phyloP scores from a whole-genome alignment of 768 basidiomycete genomes.

The Mycena vulgaris region DNA sequence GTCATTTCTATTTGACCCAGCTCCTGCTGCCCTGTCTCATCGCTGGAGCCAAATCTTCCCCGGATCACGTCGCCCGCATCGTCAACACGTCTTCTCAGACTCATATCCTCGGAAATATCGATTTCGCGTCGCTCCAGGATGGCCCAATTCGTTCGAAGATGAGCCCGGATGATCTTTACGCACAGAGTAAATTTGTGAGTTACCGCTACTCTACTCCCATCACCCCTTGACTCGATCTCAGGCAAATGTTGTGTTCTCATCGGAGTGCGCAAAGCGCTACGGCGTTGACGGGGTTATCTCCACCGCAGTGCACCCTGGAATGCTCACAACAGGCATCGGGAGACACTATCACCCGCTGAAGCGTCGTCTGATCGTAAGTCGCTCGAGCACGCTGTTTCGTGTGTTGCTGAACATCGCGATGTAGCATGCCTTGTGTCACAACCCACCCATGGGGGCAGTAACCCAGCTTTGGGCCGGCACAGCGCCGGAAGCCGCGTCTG shows the following conservation, averaged over 20 bases:
- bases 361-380: slow-evolving; percentile 4
- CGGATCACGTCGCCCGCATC: slow-evolving; percentile 4
- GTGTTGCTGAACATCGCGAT: background rate
- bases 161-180: slow-evolving; percentile 23
- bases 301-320: slow-evolving; percentile 15
- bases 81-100: slow-evolving; percentile 15
- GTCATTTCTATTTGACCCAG: slow-evolving; percentile 7
- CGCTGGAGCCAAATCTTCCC: background rate
- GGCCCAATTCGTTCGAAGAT: slow-evolving; percentile 9
- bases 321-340: slow-evolving; percentile 14
- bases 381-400: background rate
- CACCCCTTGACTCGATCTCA: background rate
- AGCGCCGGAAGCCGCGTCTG: background rate
- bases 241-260: slow-evolving; percentile 10
- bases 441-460: background rate
- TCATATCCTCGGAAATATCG: background rate
- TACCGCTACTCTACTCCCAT: no score
- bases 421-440: slow-evolving; percentile 15
- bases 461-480: slow-evolving; percentile 22
- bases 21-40: slow-evolving; percentile 2
- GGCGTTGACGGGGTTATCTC: slow-evolving; percentile 11
- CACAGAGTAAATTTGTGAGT: slow-evolving; percentile 17
- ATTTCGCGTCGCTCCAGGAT: slow-evolving; percentile 1
- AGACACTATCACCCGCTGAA: slow-evolving; percentile 12
- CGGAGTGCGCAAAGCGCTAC: background rate